phyloP scores from a whole-genome alignment of 257 asterid species.

The Petunia axillaris region DNA sequence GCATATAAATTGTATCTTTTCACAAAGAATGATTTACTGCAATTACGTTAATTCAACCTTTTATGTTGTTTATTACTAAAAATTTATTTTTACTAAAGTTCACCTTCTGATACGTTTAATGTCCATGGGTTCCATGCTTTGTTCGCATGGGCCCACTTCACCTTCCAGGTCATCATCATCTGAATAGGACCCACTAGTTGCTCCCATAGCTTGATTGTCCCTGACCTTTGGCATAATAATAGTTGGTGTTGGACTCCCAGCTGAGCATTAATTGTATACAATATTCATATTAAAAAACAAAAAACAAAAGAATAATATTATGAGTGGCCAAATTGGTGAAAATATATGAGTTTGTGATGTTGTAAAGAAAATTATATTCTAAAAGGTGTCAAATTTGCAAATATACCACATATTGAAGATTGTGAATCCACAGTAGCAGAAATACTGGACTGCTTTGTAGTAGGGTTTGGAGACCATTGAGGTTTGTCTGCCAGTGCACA shows the following conservation, averaged over 20 bases:
- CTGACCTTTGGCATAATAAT: conserved; percentile 48
- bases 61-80: too few species aligned
- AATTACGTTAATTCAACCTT: too few species aligned
- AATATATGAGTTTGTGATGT: not conserved
- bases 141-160: conserved; percentile 72
- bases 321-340: not conserved
- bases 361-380: not conserved
- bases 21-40: too few species aligned
- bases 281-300: not conserved
- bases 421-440: conserved; percentile 62
- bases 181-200: conserved; percentile 76
- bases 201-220: conserved; percentile 48
- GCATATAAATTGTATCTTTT: too few species aligned
- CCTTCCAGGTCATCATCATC: conserved; percentile 73
- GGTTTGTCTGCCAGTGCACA: conserved; percentile 36
- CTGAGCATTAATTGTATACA: conserved; percentile 35
- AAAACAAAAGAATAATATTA: not conserved
- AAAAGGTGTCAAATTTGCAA: not conserved
- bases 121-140: conserved; percentile 56
- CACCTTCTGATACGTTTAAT: conserved; percentile 68
- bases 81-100: too few species aligned
- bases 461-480: conserved; percentile 47
- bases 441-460: conserved; percentile 38
- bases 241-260: conserved; percentile 65
- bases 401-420: conserved; percentile 68